These are phyloP conservation scores for Kazachstania bromeliacearum DNA, from an alignment of 805 yeast genomes.

Conservation along the genomic window DNA sequence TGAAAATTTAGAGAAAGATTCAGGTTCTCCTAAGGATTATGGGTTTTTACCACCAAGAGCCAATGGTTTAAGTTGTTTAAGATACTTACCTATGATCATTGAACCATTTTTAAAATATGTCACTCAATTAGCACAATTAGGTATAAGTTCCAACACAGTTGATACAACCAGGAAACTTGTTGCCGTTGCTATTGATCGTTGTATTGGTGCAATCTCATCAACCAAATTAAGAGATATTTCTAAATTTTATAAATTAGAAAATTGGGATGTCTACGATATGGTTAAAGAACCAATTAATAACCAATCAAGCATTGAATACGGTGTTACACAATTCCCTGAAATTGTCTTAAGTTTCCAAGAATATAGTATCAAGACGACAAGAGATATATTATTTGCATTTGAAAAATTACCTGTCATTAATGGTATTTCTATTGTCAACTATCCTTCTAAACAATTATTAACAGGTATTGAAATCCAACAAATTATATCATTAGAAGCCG, in stretches of 20 bases:
- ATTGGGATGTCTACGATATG: conserved; percentile 30
- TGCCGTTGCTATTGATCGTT: conserved; percentile 33
- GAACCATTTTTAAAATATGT: conserved; percentile 34
- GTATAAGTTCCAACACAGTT: conserved; percentile 32
- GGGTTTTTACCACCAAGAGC: conserved; percentile 59
- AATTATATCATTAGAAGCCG: conserved; percentile 37
- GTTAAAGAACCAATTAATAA: conserved; percentile 5
- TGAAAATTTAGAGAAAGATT: conserved; percentile 8
- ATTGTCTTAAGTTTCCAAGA: conserved; percentile 29
- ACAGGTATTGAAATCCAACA: conserved; percentile 35
- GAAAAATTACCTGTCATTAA: conserved; percentile 30
- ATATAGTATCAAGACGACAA: conserved; percentile 27
- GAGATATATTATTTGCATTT: conserved; percentile 27
- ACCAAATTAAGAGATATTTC: conserved; percentile 44
- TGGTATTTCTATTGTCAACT: conserved; percentile 29
- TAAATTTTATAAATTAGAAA: conserved; percentile 32
- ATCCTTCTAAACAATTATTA: conserved; percentile 30
- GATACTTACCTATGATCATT: conserved; percentile 41
- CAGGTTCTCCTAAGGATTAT: conserved; percentile 30
- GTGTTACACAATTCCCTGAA: conserved; percentile 32
- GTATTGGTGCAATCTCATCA: conserved; percentile 39
- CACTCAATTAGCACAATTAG: conserved; percentile 37
- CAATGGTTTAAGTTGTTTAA: conserved; percentile 50
- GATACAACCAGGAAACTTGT: conserved; percentile 32
- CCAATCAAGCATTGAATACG: conserved; percentile 15